Evolutionary conservation across 2,329 filamentous ascomycete species (phyloP).

Genomic region (Aspergillus sp.): DNA sequence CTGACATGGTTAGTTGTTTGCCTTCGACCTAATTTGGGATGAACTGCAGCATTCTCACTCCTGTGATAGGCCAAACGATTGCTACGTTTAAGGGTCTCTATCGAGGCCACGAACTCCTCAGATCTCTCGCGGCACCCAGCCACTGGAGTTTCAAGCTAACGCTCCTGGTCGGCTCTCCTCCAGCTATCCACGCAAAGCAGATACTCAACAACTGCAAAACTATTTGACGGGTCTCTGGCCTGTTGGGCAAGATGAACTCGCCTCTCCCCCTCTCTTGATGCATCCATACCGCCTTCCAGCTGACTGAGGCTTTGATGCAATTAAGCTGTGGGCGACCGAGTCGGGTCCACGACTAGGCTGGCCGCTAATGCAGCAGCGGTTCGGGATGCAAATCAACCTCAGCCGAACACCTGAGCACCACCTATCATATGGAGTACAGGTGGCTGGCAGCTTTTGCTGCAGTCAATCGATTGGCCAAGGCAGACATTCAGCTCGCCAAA

Average conservation of each 20-base stretch:
- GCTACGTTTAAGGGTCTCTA: no score
- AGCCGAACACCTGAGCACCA: background rate
- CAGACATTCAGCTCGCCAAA: background rate
- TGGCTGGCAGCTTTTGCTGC: background rate
- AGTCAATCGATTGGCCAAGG: background rate
- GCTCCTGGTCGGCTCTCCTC: no score
- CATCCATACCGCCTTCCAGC: background rate
- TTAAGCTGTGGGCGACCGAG: background rate
- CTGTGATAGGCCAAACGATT: no score
- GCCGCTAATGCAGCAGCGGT: constrained; percentile 1
- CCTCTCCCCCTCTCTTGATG: background rate
- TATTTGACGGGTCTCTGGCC: no score
- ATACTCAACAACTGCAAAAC: no score
- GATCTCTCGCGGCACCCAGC: no score
- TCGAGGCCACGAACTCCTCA: no score
- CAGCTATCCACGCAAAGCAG: no score
- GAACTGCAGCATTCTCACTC: no score
- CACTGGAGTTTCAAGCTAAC: no score
- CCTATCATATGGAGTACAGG: background rate
- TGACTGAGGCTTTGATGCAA: background rate
- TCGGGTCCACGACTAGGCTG: background rate
- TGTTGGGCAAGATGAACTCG: background rate
- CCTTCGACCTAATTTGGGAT: no score
- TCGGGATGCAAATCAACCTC: background rate
- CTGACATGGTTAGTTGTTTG: no score